Base-by-base conservation (phyloP, 208 protist species). In the Crithidia bombi region DNA sequence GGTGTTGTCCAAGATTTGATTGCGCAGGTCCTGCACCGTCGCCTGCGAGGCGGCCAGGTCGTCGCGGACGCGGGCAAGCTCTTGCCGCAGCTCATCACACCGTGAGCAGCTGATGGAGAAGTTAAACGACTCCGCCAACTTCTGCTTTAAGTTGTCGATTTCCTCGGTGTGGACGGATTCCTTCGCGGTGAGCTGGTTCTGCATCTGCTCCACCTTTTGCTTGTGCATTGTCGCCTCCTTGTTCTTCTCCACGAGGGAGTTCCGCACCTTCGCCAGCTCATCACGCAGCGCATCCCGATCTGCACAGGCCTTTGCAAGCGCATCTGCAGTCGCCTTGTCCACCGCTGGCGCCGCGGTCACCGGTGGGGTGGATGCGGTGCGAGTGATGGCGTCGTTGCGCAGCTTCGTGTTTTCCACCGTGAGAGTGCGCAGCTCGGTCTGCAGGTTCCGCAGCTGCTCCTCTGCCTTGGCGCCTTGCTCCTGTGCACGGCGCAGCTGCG, bases 161-260 rank as follows among this genome's bases (percentile, higher is more conserved):
- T 66, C 68, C 55, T 71, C 56, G 9, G 23, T 25, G 35, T 79
- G 57, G 7, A 57, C 56, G 14, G 59, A 47, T 15, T 82, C 73
- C 28, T 65, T 76, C 25, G 63, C 55, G 6, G 63, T 51, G 12
- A 76, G 54, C 25, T 58, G 66, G 28, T 66, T 69, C 63, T 65
- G 46, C 55, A 76, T 35, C 63, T 70, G 46, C 38, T 47, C 55
- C 28, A 59, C 52, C 54, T 87, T 82, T 21, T 56, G 23, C 43
- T 61, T 73, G 63, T 85, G 87, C 28, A 90, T 59, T 36, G 36
- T 33, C 57, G 79, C 72, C 51, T 93, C 75, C n/a, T 77, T 73
- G 66, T 91, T 69, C 55, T 87, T 74, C 30, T 81, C 75, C 5
- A 63, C 66, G n/a, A 92, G 38, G n/a, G 76, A 39, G 35, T 83